phyloP scores from a whole-genome alignment of 352 stramenopile genomes.

The Hyaloperonospora brassicae region DNA sequence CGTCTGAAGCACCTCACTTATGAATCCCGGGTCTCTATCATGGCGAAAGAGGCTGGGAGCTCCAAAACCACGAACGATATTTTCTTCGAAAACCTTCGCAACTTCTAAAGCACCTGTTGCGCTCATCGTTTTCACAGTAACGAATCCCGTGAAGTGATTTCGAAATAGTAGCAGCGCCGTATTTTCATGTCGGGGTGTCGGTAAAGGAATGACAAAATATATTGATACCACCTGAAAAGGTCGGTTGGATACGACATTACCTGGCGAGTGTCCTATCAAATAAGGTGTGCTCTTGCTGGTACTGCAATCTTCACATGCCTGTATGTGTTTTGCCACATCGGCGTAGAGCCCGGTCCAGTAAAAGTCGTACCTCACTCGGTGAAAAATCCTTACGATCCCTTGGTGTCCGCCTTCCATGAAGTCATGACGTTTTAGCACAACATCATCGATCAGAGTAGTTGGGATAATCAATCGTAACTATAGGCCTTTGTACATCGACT shows the following conservation, averaged over 20 bases:
- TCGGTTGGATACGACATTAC: neutral
- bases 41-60: too few relatives aligned
- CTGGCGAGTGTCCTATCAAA: neutral
- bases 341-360: constrained; percentile 8
- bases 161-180: too few relatives aligned
- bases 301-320: neutral
- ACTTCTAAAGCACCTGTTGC: too few relatives aligned
- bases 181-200: too few relatives aligned
- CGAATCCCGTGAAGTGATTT: too few relatives aligned
- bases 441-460: constrained; percentile 6
- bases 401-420: constrained; percentile 3
- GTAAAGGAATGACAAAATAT: neutral
- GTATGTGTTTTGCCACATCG: constrained; percentile 4
- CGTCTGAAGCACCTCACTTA: too few relatives aligned
- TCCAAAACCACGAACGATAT: too few relatives aligned
- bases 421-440: constrained; percentile 3
- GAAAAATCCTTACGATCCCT: neutral
- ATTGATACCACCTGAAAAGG: neutral
- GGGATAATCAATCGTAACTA: constrained; percentile 3
- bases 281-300: neutral
- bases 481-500: neutral
- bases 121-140: too few relatives aligned
- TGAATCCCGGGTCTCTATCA: too few relatives aligned
- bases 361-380: constrained; percentile 5
- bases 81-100: too few relatives aligned